Percentiles rank a stretch among this genome's conserved stretches.
Conservation (phyloP, 257 asterid genomes). For the Fraxinus anomala region DNA sequence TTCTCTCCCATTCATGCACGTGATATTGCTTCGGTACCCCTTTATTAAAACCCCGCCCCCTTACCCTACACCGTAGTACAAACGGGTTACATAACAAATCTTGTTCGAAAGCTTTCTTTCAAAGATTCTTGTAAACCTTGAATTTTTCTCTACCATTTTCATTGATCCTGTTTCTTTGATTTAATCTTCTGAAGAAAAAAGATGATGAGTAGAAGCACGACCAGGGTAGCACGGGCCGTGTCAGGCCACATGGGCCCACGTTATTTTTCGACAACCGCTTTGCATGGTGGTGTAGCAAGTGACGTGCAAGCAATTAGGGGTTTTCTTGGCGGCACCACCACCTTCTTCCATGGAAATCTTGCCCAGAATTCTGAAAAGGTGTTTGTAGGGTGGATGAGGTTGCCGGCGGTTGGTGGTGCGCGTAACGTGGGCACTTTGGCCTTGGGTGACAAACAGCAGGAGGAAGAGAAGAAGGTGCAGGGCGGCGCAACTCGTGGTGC, state of each 20-base stretch:
- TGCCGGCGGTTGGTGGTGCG: conserved; percentile 29
- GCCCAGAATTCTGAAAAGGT: conserved; percentile 25
- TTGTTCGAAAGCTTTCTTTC: conserved; percentile 28
- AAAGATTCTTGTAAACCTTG: conserved; percentile 32
- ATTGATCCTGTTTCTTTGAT: background rate
- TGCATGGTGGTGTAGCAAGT: conserved; percentile 28
- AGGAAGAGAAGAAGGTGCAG: conserved; percentile 33
- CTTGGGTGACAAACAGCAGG: conserved; percentile 43
- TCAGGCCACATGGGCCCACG: conserved; percentile 42
- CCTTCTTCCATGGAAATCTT: conserved; percentile 19
- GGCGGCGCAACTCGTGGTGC: conserved; percentile 25
- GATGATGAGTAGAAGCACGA: conserved; percentile 62
- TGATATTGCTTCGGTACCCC: conserved; percentile 31
- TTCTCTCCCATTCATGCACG: conserved; percentile 25
- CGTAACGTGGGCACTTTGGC: conserved; percentile 57
- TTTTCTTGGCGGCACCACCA: conserved; percentile 13
- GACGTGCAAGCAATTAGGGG: conserved; percentile 23
- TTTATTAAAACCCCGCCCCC: conserved; percentile 14
- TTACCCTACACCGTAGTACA: background rate
- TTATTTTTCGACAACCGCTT: conserved; percentile 41
- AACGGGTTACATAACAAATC: background rate
- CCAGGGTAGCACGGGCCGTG: conserved; percentile 40
- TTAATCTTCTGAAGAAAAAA: background rate
- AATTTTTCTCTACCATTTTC: background rate
- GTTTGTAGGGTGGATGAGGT: conserved; percentile 35